Percentiles rank a stretch among this genome's conserved stretches.
Evolutionary conservation across 371 early-diverging fungal species (phyloP).

Genomic region (Phascolomyces articulosus): DNA sequence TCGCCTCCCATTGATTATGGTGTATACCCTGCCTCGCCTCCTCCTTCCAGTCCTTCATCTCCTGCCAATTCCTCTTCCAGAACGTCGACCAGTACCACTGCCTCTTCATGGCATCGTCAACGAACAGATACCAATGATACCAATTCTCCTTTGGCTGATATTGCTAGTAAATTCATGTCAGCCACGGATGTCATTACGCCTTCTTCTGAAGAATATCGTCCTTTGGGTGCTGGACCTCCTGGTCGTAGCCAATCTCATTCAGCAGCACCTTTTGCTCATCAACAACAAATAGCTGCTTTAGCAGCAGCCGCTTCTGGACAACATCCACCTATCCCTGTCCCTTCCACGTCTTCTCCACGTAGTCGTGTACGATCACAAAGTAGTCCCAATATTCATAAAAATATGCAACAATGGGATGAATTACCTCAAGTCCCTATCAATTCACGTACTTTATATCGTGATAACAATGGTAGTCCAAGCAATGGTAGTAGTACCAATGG

Average conservation of each 20-base stretch:
- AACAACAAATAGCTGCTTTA: constrained; percentile 5
- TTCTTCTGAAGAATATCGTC: constrained; percentile 22
- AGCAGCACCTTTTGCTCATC: constrained; percentile 20
- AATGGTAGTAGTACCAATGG: constrained; percentile 64
- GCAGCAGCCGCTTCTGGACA: too few species aligned
- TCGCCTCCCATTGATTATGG: constrained; percentile 20
- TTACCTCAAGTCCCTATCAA: constrained; percentile 28
- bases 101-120: constrained; percentile 16
- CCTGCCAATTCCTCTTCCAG: constrained; percentile 55
- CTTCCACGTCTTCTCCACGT: constrained; percentile 9
- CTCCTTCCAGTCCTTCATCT: constrained; percentile 63
- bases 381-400: constrained; percentile 63
- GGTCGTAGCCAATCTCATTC: constrained; percentile 46
- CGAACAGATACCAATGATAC: constrained; percentile 23
- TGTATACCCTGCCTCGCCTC: constrained; percentile 59
- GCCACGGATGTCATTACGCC: constrained; percentile 9
- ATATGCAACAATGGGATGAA: constrained; percentile 23
- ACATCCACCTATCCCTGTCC: constrained; percentile 8
- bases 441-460: constrained; percentile 44
- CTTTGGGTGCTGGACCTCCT: constrained; percentile 22
- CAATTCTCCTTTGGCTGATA: constrained; percentile 52
- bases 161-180: constrained; percentile 49
- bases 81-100: constrained; percentile 9
- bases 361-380: constrained; percentile 63
- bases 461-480: constrained; percentile 84